phyloP scores from a whole-genome alignment of 1,284 basidiomycete species.

The Spongiforma sp. region DNA sequence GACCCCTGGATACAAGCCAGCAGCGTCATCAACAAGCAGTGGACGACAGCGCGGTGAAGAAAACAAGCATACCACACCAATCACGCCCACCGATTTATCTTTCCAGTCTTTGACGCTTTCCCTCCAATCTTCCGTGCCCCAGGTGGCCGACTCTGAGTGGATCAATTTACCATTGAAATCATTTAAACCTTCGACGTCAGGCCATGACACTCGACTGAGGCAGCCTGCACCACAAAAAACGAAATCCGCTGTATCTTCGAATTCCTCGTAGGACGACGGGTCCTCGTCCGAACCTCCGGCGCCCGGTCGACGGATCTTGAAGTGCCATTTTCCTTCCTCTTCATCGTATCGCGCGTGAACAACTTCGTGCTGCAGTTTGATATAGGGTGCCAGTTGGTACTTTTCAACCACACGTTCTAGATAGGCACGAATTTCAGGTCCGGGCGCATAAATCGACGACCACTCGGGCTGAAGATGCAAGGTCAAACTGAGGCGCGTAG shows the following conservation, averaged over 20 bases:
- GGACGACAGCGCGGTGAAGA: neutral
- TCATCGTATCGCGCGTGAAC: slow-evolving; percentile 57
- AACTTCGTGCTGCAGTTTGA: slow-evolving; percentile 60
- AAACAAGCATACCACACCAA: slow-evolving; percentile 56
- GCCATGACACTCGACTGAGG: slow-evolving; percentile 63
- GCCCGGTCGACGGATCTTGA: slow-evolving; percentile 50
- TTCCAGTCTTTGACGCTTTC: slow-evolving; percentile 54
- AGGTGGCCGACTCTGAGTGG: slow-evolving; percentile 64
- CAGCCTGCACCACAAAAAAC: slow-evolving; percentile 56
- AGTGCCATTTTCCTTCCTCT: slow-evolving; percentile 54
- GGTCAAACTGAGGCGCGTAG: neutral
- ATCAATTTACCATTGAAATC: slow-evolving; percentile 55
- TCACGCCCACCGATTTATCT: slow-evolving; percentile 62
- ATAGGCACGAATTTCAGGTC: slow-evolving; percentile 60
- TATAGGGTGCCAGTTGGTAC: slow-evolving; percentile 57
- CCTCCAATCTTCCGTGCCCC: slow-evolving; percentile 54
- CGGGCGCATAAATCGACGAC: slow-evolving; percentile 64
- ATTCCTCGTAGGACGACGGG: slow-evolving; percentile 43
- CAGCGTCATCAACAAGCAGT: neutral
- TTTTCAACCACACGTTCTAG: slow-evolving; percentile 60
- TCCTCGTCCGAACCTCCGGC: slow-evolving; percentile 18
- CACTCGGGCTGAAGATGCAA: slow-evolving; percentile 54
- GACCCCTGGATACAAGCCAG: slow-evolving; percentile 52
- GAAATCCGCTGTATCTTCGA: slow-evolving; percentile 57
- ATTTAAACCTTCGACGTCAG: slow-evolving; percentile 58